Evolutionary conservation across 139 green algal species (phyloP).

Genomic region (Edaphochlamys debaryana): DNA sequence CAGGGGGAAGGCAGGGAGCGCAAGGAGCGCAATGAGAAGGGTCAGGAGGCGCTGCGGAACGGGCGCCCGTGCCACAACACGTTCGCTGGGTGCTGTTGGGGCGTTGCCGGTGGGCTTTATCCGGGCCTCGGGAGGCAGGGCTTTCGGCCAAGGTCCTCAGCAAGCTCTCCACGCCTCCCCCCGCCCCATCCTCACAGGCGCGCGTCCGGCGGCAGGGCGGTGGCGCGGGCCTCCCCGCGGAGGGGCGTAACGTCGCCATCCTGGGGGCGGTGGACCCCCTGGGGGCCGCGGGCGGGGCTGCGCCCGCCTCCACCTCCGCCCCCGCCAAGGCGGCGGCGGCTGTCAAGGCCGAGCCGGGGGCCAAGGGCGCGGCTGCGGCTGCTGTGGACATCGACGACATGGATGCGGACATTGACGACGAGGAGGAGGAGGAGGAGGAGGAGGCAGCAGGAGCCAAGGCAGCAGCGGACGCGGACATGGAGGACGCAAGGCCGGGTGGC

Average conservation of each 20-base stretch:
- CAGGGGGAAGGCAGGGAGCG: not conserved
- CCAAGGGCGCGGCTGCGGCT: not conserved
- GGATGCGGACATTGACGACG: slow-evolving; percentile 3
- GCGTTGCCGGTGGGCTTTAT: too few species aligned
- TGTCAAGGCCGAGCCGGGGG: too few species aligned
- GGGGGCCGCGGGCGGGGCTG: not conserved
- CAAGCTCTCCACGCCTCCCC: too few species aligned
- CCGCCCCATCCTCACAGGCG: not conserved
- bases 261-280: slow-evolving; percentile 22
- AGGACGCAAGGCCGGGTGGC: not conserved
- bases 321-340: not conserved
- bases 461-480: not conserved
- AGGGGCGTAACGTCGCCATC: slow-evolving; percentile 4
- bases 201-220: slow-evolving; percentile 22
- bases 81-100: not conserved
- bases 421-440: not conserved
- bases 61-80: too few species aligned
- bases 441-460: not conserved
- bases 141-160: too few species aligned
- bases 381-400: not conserved
- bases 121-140: too few species aligned
- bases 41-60: not conserved
- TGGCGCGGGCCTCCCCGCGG: not conserved
- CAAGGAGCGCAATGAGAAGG: not conserved
- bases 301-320: not conserved